These are phyloP conservation scores for Aechmea fasciata DNA, from an alignment of 176 grass and related monocot genomes.

Conservation along the genomic window DNA sequence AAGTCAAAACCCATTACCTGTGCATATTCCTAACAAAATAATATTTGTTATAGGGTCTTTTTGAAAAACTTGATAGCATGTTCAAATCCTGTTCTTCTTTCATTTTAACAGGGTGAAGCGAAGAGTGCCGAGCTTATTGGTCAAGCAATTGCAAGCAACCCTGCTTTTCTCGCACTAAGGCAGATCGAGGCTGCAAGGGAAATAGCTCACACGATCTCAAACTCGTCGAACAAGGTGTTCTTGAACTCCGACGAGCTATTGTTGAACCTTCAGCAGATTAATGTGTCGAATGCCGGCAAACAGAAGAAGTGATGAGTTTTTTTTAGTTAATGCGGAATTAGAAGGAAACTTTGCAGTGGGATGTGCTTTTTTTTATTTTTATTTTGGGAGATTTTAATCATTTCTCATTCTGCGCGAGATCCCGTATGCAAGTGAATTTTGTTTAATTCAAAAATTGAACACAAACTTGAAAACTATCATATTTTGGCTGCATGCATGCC, in stretches of 20 bases:
- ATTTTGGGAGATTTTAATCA: background rate
- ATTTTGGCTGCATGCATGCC: background rate
- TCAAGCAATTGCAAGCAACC: slow-evolving; percentile 70
- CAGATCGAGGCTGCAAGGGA: slow-evolving; percentile 83
- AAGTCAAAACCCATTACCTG: too few relatives aligned
- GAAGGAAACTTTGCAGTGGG: background rate
- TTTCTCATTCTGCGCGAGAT: background rate
- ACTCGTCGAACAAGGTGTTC: slow-evolving; percentile 72
- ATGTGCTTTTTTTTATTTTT: background rate
- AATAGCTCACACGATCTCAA: slow-evolving; percentile 67
- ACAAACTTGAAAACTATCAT: background rate
- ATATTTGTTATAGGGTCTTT: background rate
- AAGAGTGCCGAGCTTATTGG: slow-evolving; percentile 94
- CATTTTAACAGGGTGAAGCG: slow-evolving; percentile 50
- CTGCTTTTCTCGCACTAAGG: slow-evolving; percentile 64
- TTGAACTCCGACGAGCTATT: slow-evolving; percentile 66
- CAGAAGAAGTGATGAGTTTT: background rate
- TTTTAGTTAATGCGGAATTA: background rate
- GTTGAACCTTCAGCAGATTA: slow-evolving; percentile 60
- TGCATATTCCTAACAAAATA: background rate
- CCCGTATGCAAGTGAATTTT: background rate
- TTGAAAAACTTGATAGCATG: background rate
- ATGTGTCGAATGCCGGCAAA: background rate
- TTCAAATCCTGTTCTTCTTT: background rate
- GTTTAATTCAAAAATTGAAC: background rate